Conservation (phyloP, 1,284 basidiomycete genomes). For the Phaffia rhodozyma region DNA sequence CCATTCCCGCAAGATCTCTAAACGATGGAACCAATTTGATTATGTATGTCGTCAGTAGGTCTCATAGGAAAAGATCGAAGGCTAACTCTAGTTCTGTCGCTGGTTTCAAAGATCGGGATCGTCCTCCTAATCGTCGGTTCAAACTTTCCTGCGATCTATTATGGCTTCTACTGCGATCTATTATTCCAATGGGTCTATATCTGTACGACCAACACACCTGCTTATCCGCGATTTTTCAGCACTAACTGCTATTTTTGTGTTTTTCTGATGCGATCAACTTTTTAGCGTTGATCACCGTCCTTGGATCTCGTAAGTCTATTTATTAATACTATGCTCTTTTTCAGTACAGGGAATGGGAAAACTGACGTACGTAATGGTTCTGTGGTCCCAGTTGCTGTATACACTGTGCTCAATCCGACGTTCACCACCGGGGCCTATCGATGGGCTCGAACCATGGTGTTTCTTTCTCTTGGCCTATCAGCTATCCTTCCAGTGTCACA, state of each 20-base stretch:
- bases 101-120: conserved; percentile 38
- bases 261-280: not conserved
- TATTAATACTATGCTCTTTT: conserved; percentile 3
- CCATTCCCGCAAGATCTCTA: conserved; percentile 52
- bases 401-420: conserved; percentile 65
- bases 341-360: no score
- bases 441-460: conserved; percentile 63
- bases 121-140: conserved; percentile 55
- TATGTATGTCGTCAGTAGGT: conserved; percentile 37
- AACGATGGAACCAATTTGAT: conserved; percentile 51
- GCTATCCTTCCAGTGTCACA: conserved; percentile 62
- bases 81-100: not conserved
- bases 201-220: conserved; percentile 29
- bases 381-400: conserved; percentile 45
- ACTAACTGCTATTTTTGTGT: conserved; percentile 1
- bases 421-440: conserved; percentile 65
- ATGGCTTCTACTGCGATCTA: conserved; percentile 56
- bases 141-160: conserved; percentile 59
- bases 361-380: conserved; percentile 21
- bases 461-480: conserved; percentile 65
- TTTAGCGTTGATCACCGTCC: conserved; percentile 38
- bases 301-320: conserved; percentile 48
- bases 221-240: not conserved
- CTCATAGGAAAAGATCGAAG: no score
- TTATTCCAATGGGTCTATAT: conserved; percentile 43